These are phyloP conservation scores for Darksidea phi DNA, from an alignment of 495 filamentous ascomycete genomes.

Conservation along the genomic window DNA sequence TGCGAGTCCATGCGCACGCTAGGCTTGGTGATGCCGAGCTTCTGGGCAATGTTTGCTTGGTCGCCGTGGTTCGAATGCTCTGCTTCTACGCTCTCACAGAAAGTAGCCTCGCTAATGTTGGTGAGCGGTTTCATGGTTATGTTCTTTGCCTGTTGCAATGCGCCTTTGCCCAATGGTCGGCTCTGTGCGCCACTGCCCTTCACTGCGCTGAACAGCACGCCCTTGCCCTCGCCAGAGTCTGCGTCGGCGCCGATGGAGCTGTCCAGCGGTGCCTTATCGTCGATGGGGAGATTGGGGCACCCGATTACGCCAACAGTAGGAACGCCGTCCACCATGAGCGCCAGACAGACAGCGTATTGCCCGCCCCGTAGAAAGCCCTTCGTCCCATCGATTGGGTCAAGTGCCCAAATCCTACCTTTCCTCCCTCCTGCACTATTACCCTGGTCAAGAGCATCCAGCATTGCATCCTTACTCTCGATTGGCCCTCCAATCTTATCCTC, in stretches of 20 bases:
- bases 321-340: slow-evolving; percentile 87
- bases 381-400: slow-evolving; percentile 97
- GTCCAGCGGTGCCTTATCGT: slow-evolving; percentile 66
- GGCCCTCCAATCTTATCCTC: slow-evolving; percentile 69
- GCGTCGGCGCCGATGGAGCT: slow-evolving; percentile 66
- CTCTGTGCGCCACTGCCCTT: slow-evolving; percentile 72
- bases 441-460: slow-evolving; percentile 83
- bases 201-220: slow-evolving; percentile 82
- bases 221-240: slow-evolving; percentile 64
- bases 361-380: slow-evolving; percentile 96
- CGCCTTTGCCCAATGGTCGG: slow-evolving; percentile 63
- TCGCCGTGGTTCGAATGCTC: slow-evolving; percentile 86
- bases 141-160: slow-evolving; percentile 56
- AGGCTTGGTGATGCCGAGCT: slow-evolving; percentile 77
- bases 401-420: slow-evolving; percentile 86
- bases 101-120: slow-evolving; percentile 75
- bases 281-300: slow-evolving; percentile 89
- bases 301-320: slow-evolving; percentile 92
- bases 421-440: slow-evolving; percentile 78
- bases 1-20: slow-evolving; percentile 95
- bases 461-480: slow-evolving; percentile 64
- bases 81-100: slow-evolving; percentile 94
- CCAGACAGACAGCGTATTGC: slow-evolving; percentile 95
- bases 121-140: slow-evolving; percentile 75
- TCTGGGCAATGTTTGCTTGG: slow-evolving; percentile 77